These are phyloP conservation scores for Trametes pubescens DNA, from an alignment of 1,284 basidiomycete species.

Conservation along the genomic window DNA sequence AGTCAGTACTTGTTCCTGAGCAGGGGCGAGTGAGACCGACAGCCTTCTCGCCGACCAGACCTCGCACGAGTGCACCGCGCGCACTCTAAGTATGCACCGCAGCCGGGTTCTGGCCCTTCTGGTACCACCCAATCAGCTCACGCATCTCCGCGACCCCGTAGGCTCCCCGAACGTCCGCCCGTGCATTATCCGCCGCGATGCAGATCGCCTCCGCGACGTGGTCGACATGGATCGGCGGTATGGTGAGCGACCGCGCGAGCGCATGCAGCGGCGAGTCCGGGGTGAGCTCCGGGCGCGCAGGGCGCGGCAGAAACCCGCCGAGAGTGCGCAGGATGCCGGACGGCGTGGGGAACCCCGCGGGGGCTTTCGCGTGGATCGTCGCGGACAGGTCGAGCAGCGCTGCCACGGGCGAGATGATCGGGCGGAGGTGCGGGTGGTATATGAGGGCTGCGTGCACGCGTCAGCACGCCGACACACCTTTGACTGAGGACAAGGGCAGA, in stretches of 20 bases:
- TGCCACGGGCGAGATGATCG: conserved; percentile 87
- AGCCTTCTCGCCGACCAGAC: background rate
- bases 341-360: conserved; percentile 69
- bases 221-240: conserved; percentile 94
- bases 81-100: conserved; percentile 17
- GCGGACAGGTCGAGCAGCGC: conserved; percentile 86
- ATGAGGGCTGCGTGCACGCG: conserved; percentile 73
- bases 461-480: background rate
- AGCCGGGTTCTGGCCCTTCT: conserved; percentile 42
- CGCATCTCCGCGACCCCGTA: conserved; percentile 82
- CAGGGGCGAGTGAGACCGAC: background rate
- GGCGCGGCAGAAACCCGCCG: conserved; percentile 47
- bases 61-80: background rate
- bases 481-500: background rate
- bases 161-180: conserved; percentile 67
- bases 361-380: conserved; percentile 63
- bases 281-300: conserved; percentile 40
- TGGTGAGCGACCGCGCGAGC: conserved; percentile 79
- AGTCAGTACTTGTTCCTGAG: background rate
- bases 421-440: conserved; percentile 94
- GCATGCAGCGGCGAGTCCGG: conserved; percentile 64
- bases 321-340: conserved; percentile 62
- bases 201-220: conserved; percentile 91
- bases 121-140: conserved; percentile 70
- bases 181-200: conserved; percentile 48